These are phyloP conservation scores for Cercospora citrullina DNA, from an alignment of 2,329 filamentous ascomycete species.

Conservation along the genomic window DNA sequence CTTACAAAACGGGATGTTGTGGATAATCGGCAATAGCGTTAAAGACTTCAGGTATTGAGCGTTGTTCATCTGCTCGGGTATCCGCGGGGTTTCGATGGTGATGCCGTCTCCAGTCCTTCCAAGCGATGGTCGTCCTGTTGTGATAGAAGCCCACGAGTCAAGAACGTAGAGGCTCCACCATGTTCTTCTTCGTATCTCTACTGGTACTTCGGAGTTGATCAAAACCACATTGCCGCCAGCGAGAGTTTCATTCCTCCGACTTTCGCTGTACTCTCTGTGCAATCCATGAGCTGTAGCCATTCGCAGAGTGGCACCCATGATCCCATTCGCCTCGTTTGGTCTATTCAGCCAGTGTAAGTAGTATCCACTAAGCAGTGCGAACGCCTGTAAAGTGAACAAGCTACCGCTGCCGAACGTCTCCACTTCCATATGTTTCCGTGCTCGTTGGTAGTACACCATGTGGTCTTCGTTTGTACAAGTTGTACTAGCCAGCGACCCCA, in stretches of 20 bases:
- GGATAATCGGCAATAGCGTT: conserved; percentile 68
- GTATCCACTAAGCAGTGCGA: conserved; percentile 37
- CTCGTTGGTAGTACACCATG: conserved; percentile 35
- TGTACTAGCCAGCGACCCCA: conserved; percentile 34
- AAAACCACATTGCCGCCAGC: conserved; percentile 35
- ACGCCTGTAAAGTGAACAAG: conserved; percentile 35
- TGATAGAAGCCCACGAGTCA: conserved; percentile 72
- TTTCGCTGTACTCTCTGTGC: conserved; percentile 37
- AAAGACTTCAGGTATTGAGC: conserved; percentile 54
- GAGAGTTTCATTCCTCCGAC: conserved; percentile 45
- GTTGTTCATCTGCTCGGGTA: conserved; percentile 39
- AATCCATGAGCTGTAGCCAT: conserved; percentile 39
- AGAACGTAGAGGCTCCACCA: conserved; percentile 77
- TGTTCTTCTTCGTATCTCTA: conserved; percentile 64
- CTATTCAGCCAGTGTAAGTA: conserved; percentile 39
- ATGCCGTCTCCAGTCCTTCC: conserved; percentile 68
- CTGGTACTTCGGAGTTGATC: conserved; percentile 49
- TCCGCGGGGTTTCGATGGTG: conserved; percentile 62
- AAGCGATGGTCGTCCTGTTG: conserved; percentile 68
- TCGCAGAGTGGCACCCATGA: conserved; percentile 38
- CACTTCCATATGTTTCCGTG: conserved; percentile 34
- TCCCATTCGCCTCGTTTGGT: conserved; percentile 37
- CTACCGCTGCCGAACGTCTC: conserved; percentile 37
- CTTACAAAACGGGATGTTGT: conserved; percentile 78
- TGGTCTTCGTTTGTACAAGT: conserved; percentile 35